phyloP scores from a whole-genome alignment of 2,329 filamentous ascomycete species.

The Trichophyton rubrum region DNA sequence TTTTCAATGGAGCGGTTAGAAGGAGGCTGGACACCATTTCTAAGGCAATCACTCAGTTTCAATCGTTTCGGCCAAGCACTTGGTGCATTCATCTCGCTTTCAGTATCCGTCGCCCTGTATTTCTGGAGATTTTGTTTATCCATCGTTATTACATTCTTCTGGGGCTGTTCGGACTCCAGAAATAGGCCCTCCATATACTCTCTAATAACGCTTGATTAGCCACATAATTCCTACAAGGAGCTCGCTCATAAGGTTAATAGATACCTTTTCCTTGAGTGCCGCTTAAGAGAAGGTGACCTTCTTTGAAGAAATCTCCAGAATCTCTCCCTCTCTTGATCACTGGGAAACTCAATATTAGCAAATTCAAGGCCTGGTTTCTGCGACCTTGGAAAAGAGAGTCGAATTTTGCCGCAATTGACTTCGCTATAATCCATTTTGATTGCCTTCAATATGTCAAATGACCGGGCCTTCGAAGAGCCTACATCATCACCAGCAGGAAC shows the following conservation, averaged over 20 bases:
- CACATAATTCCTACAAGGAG: neutral
- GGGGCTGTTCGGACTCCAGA: slow-evolving; percentile 5
- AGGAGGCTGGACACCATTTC: neutral
- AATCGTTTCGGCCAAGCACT: slow-evolving; percentile 8
- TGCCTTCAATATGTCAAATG: slow-evolving; percentile 16
- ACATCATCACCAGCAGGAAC: neutral
- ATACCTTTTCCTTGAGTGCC: slow-evolving; percentile 4
- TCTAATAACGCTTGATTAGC: slow-evolving; percentile 18
- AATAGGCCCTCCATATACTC: slow-evolving; percentile 26
- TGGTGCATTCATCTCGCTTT: neutral
- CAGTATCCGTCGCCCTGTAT: neutral
- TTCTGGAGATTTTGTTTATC: neutral
- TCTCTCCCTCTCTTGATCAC: neutral
- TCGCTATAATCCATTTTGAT: slow-evolving; percentile 14
- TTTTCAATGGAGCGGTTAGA: neutral
- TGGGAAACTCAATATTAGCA: slow-evolving; percentile 7
- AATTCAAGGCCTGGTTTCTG: neutral
- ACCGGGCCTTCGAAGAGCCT: neutral
- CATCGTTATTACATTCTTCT: neutral
- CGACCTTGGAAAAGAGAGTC: slow-evolving; percentile 19
- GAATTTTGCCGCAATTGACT: slow-evolving; percentile 19
- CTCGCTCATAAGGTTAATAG: neutral
- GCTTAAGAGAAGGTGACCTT: slow-evolving; percentile 2
- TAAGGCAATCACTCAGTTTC: slow-evolving; percentile 11
- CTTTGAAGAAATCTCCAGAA: slow-evolving; percentile 4